A percentile compares a stretch with the other conserved stretches of the same genome.
Evolutionary conservation across 805 yeast genomes (phyloP).

Genomic region (Pichia membranifaciens): DNA sequence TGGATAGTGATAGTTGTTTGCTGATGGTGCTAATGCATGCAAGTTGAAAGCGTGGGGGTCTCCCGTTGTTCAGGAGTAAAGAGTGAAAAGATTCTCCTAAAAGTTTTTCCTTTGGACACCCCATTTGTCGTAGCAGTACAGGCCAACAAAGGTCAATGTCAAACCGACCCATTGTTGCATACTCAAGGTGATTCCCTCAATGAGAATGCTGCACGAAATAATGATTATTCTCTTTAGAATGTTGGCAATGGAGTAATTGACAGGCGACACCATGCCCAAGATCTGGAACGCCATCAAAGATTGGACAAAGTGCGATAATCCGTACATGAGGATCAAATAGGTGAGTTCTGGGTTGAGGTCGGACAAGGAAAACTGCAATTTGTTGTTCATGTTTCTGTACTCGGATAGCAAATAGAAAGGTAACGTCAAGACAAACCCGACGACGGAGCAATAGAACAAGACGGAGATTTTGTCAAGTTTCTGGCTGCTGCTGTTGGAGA

Average conservation of each 20-base stretch:
- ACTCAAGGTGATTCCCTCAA: conserved; percentile 48
- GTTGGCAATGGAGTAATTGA: conserved; percentile 74
- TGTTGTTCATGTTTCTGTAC: conserved; percentile 20
- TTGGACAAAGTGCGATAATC: conserved; percentile 64
- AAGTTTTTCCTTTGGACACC: conserved; percentile 31
- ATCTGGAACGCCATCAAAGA: conserved; percentile 72
- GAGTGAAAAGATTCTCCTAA: too few relatives aligned
- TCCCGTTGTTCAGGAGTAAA: too few relatives aligned
- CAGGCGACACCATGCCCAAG: conserved; percentile 66
- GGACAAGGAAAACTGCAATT: conserved; percentile 26
- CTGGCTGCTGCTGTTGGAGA: conserved; percentile 15
- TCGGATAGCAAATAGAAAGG: conserved; percentile 64
- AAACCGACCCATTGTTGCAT: conserved; percentile 47
- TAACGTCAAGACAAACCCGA: conserved; percentile 61
- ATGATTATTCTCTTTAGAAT: conserved; percentile 69
- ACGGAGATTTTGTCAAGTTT: conserved; percentile 69
- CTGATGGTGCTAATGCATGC: too few relatives aligned
- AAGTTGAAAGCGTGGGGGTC: too few relatives aligned
- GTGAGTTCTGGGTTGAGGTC: conserved; percentile 25
- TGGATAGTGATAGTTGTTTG: too few relatives aligned
- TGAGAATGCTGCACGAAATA: conserved; percentile 56
- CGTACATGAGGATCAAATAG: conserved; percentile 49
- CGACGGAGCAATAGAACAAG: conserved; percentile 60
- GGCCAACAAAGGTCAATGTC: conserved; percentile 49
- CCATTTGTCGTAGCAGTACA: conserved; percentile 72